Percentiles rank a stretch among this genome's conserved stretches.
These are phyloP conservation scores for Garcia nutans DNA, from an alignment of 345 rosid species.

Conservation along the genomic window DNA sequence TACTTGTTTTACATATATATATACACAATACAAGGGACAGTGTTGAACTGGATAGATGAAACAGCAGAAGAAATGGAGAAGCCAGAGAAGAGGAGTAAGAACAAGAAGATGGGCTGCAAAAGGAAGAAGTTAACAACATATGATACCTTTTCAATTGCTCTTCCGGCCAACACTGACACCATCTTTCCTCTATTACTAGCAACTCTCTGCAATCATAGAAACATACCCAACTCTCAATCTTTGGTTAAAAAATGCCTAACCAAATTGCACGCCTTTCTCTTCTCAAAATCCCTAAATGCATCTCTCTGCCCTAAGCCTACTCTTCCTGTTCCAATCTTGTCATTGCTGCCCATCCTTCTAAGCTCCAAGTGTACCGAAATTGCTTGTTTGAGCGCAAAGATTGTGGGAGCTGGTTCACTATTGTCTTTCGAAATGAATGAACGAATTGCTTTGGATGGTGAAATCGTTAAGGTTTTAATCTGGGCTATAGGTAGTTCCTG, in stretches of 20 bases:
- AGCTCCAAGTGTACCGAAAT: slow-evolving; percentile 24
- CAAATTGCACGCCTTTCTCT: slow-evolving; percentile 21
- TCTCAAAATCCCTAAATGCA: slow-evolving; percentile 22
- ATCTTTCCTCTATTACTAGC: slow-evolving; percentile 41
- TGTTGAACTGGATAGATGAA: too few relatives aligned
- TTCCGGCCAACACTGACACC: neutral
- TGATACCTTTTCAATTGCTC: neutral
- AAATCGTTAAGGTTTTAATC: slow-evolving; percentile 35
- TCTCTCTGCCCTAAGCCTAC: neutral
- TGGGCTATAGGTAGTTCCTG: slow-evolving; percentile 23
- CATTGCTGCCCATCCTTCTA: slow-evolving; percentile 43
- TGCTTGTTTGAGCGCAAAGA: slow-evolving; percentile 36
- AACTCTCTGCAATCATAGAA: slow-evolving; percentile 13
- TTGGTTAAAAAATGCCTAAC: slow-evolving; percentile 35
- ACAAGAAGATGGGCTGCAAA: neutral
- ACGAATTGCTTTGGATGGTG: slow-evolving; percentile 39
- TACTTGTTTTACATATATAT: too few relatives aligned
- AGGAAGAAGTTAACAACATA: slow-evolving; percentile 6
- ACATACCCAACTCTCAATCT: slow-evolving; percentile 5
- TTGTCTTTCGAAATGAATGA: slow-evolving; percentile 40
- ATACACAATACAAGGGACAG: too few relatives aligned
- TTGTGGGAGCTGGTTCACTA: slow-evolving; percentile 46
- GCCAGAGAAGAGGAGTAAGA: neutral
- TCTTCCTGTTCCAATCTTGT: slow-evolving; percentile 32
- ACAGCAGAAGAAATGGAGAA: slow-evolving; percentile 11